Conservation (phyloP, 805 yeast species). For the Candida sakaeoensis region DNA sequence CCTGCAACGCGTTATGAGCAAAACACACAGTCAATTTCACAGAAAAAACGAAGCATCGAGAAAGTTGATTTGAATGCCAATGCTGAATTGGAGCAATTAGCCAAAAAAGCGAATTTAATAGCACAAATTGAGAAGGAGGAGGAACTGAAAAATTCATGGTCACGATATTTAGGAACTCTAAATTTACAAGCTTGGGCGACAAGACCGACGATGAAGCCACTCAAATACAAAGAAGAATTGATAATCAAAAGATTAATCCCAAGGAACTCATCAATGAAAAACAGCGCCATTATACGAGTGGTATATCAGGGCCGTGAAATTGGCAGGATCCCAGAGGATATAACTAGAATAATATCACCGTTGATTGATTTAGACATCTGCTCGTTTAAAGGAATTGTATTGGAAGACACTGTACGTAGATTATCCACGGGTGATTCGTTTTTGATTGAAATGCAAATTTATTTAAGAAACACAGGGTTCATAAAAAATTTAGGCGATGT, state of each 20-base stretch:
- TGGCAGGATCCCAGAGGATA: slow-evolving; percentile 71
- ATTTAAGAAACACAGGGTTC: slow-evolving; percentile 41
- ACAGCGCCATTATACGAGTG: slow-evolving; percentile 33
- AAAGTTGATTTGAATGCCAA: neutral
- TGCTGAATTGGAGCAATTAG: neutral
- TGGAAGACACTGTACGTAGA: slow-evolving; percentile 50
- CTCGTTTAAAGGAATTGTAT: slow-evolving; percentile 52
- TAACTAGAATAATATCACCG: slow-evolving; percentile 64
- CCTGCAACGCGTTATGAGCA: neutral
- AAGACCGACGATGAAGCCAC: slow-evolving; percentile 50
- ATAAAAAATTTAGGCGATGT: slow-evolving; percentile 11
- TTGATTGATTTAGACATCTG: slow-evolving; percentile 55
- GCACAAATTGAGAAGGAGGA: slow-evolving; percentile 12
- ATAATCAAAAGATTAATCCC: slow-evolving; percentile 34
- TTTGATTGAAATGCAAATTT: slow-evolving; percentile 66
- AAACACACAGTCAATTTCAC: neutral
- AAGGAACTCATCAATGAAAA: slow-evolving; percentile 19
- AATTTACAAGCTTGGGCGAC: slow-evolving; percentile 70
- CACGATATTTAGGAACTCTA: slow-evolving; percentile 54
- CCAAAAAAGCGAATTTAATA: slow-evolving; percentile 3
- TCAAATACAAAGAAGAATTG: slow-evolving; percentile 43
- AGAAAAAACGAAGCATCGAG: neutral
- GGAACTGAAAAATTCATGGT: slow-evolving; percentile 21
- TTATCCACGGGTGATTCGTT: slow-evolving; percentile 76
- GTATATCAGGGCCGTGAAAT: slow-evolving; percentile 50